A percentile compares a stretch with the other conserved stretches of the same genome.
Conservation (phyloP, 23 red algal genomes). For the Gracilariopsis chorda region DNA sequence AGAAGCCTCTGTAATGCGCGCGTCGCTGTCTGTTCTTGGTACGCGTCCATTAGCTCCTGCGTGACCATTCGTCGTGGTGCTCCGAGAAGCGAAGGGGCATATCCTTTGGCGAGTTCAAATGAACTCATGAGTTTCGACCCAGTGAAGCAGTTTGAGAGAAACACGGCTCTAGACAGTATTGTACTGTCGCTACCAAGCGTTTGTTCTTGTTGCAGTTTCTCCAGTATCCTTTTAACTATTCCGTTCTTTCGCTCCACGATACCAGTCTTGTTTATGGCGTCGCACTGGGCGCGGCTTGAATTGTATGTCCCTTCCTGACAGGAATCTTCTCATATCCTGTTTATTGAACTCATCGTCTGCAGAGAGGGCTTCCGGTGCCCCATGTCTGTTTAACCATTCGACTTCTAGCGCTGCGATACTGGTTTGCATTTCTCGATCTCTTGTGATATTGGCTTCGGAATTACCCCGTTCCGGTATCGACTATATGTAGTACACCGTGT, state of each 20-base stretch:
- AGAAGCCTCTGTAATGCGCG: background rate
- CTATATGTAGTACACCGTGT: background rate
- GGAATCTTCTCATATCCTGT: background rate
- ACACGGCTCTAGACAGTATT: background rate
- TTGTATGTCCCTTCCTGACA: background rate
- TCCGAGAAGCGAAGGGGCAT: background rate
- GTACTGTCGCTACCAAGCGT: background rate
- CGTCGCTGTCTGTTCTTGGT: background rate
- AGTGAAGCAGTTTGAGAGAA: background rate
- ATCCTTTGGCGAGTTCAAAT: background rate
- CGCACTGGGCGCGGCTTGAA: slow-evolving; percentile 2
- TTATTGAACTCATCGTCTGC: background rate
- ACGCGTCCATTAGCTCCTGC: slow-evolving; percentile 1
- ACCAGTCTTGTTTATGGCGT: slow-evolving; percentile 33
- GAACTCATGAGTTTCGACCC: background rate
- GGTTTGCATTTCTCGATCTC: background rate
- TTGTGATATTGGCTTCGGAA: background rate
- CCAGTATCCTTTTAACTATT: background rate
- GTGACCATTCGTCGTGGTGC: background rate
- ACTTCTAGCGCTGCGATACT: background rate
- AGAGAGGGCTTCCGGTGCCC: background rate
- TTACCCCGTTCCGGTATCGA: background rate
- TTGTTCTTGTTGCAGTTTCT: background rate
- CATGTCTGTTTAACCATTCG: background rate
- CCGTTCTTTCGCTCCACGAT: slow-evolving; percentile 8